A percentile compares a stretch with the other conserved stretches of the same genome.
phyloP scores from a whole-genome alignment of 2,329 filamentous ascomycete genomes.

The Niveomyces coronatus region DNA sequence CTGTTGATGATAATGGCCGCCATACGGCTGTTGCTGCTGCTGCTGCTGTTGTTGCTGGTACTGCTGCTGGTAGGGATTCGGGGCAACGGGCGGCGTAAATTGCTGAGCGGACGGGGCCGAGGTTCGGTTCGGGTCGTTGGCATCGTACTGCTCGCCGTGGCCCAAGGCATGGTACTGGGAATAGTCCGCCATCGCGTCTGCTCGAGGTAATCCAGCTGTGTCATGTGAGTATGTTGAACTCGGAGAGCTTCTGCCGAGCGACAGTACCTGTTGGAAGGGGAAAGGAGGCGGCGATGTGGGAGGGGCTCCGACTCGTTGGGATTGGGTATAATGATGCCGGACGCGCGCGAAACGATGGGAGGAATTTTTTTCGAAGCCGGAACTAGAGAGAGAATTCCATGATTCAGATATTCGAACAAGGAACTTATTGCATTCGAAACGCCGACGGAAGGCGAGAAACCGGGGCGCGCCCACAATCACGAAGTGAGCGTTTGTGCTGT shows the following conservation, averaged over 20 bases:
- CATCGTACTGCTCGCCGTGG: conserved; percentile 43
- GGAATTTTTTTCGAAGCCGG: too few species aligned
- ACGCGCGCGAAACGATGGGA: too few species aligned
- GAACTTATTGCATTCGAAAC: too few species aligned
- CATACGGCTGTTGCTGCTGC: conserved; percentile 30
- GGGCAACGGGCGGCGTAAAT: conserved; percentile 45
- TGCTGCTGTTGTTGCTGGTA: too few species aligned
- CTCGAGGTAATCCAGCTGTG: not conserved
- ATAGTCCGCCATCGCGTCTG: conserved; percentile 41
- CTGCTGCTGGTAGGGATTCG: conserved; percentile 46
- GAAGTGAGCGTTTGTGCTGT: too few species aligned
- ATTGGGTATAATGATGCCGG: too few species aligned
- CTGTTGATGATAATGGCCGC: conserved; percentile 32
- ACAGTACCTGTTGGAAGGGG: not conserved
- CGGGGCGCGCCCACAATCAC: too few species aligned
- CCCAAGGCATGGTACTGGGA: conserved; percentile 46
- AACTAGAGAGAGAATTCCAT: too few species aligned
- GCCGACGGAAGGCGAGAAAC: too few species aligned
- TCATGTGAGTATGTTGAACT: not conserved
- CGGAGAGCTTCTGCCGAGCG: not conserved
- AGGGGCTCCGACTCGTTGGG: too few species aligned
- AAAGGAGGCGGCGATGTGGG: not conserved
- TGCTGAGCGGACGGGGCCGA: conserved; percentile 41
- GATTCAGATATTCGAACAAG: too few species aligned
- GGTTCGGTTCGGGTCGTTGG: conserved; percentile 42